Conservation (phyloP, 495 filamentous ascomycete species). For the Patellaria atrata region DNA sequence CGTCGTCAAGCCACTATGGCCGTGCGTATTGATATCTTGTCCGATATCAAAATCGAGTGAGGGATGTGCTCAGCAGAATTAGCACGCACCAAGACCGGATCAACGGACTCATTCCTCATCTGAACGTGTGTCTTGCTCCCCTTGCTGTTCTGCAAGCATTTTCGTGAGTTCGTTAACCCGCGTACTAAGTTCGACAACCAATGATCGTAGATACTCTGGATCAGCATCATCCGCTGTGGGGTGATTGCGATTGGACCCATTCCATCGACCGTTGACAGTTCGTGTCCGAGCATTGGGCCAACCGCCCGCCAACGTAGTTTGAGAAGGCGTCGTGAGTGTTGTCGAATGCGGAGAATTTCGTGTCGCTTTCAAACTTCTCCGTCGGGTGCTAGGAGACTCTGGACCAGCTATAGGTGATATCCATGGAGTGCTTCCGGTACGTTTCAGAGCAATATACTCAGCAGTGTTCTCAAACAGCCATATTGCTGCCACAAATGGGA, state of each 20-base stretch:
- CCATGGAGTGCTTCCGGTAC: background rate
- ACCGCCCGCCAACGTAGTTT: slow-evolving; percentile 10
- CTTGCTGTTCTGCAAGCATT: slow-evolving; percentile 19
- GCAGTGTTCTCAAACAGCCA: slow-evolving; percentile 38
- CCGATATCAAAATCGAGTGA: too few species aligned
- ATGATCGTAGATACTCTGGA: slow-evolving; percentile 16
- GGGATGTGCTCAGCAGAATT: too few species aligned
- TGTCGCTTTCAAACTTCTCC: slow-evolving; percentile 12
- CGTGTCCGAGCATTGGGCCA: too few species aligned
- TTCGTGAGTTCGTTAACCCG: slow-evolving; percentile 23
- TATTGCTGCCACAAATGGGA: slow-evolving; percentile 48
- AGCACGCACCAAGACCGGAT: too few species aligned
- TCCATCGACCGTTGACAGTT: slow-evolving; percentile 8
- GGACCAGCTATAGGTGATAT: slow-evolving; percentile 20
- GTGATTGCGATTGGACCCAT: slow-evolving; percentile 7
- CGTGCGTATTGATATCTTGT: too few species aligned
- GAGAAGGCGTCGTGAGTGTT: slow-evolving; percentile 8
- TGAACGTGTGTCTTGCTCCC: slow-evolving; percentile 1
- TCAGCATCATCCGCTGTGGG: slow-evolving; percentile 12
- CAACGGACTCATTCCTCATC: background rate
- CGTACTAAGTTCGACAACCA: slow-evolving; percentile 22
- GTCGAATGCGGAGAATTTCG: slow-evolving; percentile 16
- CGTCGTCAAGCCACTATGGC: too few species aligned
- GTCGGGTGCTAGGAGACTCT: slow-evolving; percentile 8
- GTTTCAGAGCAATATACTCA: slow-evolving; percentile 12